Evolutionary conservation across 139 green algal species (phyloP).

Genomic region (Bryopsis sp.): DNA sequence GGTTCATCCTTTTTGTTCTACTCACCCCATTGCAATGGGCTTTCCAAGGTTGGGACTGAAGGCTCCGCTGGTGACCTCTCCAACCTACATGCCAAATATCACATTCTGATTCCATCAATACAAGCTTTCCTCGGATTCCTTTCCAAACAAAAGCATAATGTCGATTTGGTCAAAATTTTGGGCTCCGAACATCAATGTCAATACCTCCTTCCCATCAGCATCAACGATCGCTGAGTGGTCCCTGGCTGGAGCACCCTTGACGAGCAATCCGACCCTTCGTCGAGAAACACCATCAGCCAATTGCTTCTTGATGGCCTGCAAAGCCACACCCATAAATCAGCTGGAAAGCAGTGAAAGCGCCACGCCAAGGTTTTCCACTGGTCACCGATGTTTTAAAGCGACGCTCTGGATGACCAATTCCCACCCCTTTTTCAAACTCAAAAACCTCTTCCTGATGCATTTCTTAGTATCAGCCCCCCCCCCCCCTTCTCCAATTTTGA

Average conservation of each 20-base stretch:
- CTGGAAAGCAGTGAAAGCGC: background rate
- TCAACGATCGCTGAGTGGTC: slow-evolving; percentile 63
- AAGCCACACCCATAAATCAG: background rate
- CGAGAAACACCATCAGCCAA: slow-evolving; percentile 71
- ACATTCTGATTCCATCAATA: background rate
- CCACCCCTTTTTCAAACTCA: background rate
- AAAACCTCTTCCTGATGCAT: background rate
- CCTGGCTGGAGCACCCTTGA: slow-evolving; percentile 73
- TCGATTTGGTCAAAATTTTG: background rate
- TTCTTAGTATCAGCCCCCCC: background rate
- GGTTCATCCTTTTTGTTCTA: no score
- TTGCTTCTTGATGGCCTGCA: slow-evolving; percentile 85
- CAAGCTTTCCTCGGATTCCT: background rate
- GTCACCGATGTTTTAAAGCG: background rate
- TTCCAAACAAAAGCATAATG: no score
- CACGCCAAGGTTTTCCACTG: background rate
- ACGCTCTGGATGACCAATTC: background rate
- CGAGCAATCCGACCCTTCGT: slow-evolving; percentile 88
- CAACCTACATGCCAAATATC: slow-evolving; percentile 37
- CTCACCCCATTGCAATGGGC: slow-evolving; percentile 96
- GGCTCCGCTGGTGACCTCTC: slow-evolving; percentile 86
- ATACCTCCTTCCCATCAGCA: slow-evolving; percentile 62
- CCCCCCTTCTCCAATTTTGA: background rate
- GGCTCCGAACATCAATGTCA: slow-evolving; percentile 32
- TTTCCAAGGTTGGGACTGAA: slow-evolving; percentile 93